A percentile compares a stretch with the other conserved stretches of the same genome.
Evolutionary conservation across 2,329 filamentous ascomycete species (phyloP).

Genomic region (Trichophyton benhamiae): DNA sequence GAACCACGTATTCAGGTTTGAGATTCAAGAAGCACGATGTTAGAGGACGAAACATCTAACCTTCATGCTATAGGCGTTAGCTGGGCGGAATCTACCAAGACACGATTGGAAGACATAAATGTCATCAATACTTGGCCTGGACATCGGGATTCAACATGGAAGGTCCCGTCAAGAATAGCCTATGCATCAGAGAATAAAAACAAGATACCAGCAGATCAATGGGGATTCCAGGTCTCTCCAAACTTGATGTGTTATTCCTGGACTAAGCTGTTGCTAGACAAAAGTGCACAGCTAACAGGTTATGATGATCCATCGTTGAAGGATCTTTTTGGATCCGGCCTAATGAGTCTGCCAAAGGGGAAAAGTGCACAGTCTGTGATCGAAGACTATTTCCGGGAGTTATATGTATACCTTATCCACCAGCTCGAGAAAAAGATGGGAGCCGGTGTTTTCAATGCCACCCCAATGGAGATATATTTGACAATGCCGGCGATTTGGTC

Average conservation of each 20-base stretch:
- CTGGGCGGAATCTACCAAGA: slow-evolving; percentile 14
- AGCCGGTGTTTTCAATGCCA: slow-evolving; percentile 8
- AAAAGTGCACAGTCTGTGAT: slow-evolving; percentile 17
- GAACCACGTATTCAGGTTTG: slow-evolving; percentile 15
- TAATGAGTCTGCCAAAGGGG: slow-evolving; percentile 5
- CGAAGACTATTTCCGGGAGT: slow-evolving; percentile 16
- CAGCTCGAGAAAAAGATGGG: slow-evolving; percentile 14
- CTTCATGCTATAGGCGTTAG: slow-evolving; percentile 10
- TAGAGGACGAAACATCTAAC: not conserved
- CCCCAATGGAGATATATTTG: slow-evolving; percentile 15
- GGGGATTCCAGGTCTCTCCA: slow-evolving; percentile 19
- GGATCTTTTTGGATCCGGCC: slow-evolving; percentile 1
- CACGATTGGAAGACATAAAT: slow-evolving; percentile 13
- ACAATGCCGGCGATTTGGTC: slow-evolving; percentile 16
- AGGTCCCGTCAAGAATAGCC: slow-evolving; percentile 20
- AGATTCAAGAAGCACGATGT: not conserved
- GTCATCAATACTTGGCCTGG: slow-evolving; percentile 19
- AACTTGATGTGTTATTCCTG: slow-evolving; percentile 19
- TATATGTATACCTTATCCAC: slow-evolving; percentile 16
- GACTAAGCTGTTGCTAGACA: slow-evolving; percentile 22
- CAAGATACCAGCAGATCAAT: slow-evolving; percentile 8
- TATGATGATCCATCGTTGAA: slow-evolving; percentile 15
- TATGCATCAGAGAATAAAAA: slow-evolving; percentile 16
- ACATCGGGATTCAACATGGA: slow-evolving; percentile 13
- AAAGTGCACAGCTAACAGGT: slow-evolving; percentile 11